Evolutionary conservation across 352 stramenopile genomes (phyloP), one percentile per base, ranked within the genome.

Genomic region (Phytopythium mirpurense): DNA sequence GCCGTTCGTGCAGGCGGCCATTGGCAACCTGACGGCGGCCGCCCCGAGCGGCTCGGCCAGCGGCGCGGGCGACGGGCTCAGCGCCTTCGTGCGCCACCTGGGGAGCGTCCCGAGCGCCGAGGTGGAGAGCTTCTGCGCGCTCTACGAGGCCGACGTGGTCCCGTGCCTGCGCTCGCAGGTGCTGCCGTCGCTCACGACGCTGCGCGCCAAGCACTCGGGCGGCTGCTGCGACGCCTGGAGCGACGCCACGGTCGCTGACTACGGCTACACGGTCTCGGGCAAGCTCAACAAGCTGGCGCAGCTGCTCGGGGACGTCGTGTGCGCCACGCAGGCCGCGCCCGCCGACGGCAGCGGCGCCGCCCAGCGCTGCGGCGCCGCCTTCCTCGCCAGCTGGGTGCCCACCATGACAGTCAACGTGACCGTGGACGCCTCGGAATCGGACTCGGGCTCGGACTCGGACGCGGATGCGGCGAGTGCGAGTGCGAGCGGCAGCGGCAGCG

Each of bases 211-310:
- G 47, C 67, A 71, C 27, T 56, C 70, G 15, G 65, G 47, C 56
- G 74, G 70, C 56, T 88, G 77, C 67, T 88, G 77, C 49, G 63
- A 73, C 35, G 64, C 56, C 34, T 88, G 77, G 77, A 62, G 65
- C 34, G 55, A 64, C 16, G 60, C 68, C 10, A 65, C 70, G 14
- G 55, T 80, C 35, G 27, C 53, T 3, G 65, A 74, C 54, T 86
- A 68, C 50, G 73, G 74, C 56, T 88, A 84, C 63, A 69, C 74
- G n/a, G 53, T 86, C 57, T 78, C 74, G 32, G 72, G 70, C 15
- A 69, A 84, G 37, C 56, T 86, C 53, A 71, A 62, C 56, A 84
- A 84, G 57, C 58, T 79, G 16, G 65, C 63, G 36, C 72, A 86
- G 59, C 63, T 86, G 31, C 36, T 81, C 0, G 77, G 74, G 6